phyloP scores from a whole-genome alignment of 371 early-diverging fungal genomes.

The Circinella minor region DNA sequence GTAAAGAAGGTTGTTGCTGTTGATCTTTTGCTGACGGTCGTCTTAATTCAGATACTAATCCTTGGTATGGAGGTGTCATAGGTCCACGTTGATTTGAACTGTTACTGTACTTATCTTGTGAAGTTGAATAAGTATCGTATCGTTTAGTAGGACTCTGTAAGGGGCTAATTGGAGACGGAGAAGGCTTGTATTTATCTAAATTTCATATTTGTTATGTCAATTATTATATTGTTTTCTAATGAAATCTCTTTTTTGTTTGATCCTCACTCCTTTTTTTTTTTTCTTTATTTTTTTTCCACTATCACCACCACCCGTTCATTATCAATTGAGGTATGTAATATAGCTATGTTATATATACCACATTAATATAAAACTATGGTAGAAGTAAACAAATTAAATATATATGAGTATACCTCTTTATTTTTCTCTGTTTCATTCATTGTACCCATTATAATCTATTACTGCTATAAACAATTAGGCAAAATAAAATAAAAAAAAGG shows the following conservation, averaged over 20 bases:
- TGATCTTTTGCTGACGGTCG: conserved; percentile 16
- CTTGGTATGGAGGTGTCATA: conserved; percentile 41
- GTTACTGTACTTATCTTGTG: conserved; percentile 8
- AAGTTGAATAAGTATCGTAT: background rate
- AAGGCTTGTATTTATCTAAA: conserved; percentile 15
- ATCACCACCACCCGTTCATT: no score
- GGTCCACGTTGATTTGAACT: conserved; percentile 13
- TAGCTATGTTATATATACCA: no score
- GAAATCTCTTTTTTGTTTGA: background rate
- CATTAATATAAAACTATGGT: no score
- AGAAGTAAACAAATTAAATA: background rate
- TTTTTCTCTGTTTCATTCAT: no score
- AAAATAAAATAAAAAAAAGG: background rate
- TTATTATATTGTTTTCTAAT: background rate
- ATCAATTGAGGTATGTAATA: no score
- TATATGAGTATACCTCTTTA: background rate
- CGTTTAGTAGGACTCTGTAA: conserved; percentile 27
- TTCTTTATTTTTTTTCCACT: no score
- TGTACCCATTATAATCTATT: background rate
- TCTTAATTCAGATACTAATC: conserved; percentile 27
- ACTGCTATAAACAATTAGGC: background rate
- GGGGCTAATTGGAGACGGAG: conserved; percentile 22
- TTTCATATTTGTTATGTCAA: background rate
- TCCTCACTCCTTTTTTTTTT: no score
- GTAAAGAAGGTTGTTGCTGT: conserved; percentile 10